Conservation (phyloP, 1,284 basidiomycete genomes). For the Flammula alnicola region DNA sequence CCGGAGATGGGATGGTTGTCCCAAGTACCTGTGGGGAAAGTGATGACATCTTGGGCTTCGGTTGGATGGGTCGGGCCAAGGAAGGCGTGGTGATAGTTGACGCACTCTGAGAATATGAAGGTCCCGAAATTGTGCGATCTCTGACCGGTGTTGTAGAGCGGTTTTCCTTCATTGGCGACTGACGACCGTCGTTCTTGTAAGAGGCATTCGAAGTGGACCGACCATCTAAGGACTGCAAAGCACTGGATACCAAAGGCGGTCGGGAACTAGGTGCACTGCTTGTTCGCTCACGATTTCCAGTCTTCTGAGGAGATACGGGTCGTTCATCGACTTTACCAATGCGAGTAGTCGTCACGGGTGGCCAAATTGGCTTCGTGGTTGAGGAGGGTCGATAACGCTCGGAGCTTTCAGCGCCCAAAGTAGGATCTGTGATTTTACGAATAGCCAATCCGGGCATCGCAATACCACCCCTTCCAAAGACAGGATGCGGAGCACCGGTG, state of each 20-base stretch:
- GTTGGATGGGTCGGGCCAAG: conserved; percentile 60
- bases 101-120: conserved; percentile 19
- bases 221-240: conserved; percentile 24
- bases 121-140: conserved; percentile 27
- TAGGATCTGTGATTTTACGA: conserved; percentile 11
- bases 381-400: conserved; percentile 29
- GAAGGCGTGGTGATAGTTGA: conserved; percentile 40
- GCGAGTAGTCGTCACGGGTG: conserved; percentile 16
- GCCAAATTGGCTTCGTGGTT: conserved; percentile 25
- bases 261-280: conserved; percentile 40
- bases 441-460: conserved; percentile 74
- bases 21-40: conserved; percentile 52
- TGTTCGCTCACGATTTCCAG: conserved; percentile 44
- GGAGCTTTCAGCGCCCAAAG: conserved; percentile 20
- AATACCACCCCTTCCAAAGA: conserved; percentile 73
- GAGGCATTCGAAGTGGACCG: conserved; percentile 13
- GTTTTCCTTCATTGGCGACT: conserved; percentile 21
- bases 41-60: conserved; percentile 48
- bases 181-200: conserved; percentile 17
- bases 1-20: conserved; percentile 54
- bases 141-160: conserved; percentile 15
- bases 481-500: conserved; percentile 61
- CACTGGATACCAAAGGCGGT: conserved; percentile 23
- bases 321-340: conserved; percentile 27
- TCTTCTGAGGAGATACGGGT: conserved; percentile 36